Evolutionary conservation across 495 filamentous ascomycete species (phyloP).

Genomic region (Talaromyces liani): DNA sequence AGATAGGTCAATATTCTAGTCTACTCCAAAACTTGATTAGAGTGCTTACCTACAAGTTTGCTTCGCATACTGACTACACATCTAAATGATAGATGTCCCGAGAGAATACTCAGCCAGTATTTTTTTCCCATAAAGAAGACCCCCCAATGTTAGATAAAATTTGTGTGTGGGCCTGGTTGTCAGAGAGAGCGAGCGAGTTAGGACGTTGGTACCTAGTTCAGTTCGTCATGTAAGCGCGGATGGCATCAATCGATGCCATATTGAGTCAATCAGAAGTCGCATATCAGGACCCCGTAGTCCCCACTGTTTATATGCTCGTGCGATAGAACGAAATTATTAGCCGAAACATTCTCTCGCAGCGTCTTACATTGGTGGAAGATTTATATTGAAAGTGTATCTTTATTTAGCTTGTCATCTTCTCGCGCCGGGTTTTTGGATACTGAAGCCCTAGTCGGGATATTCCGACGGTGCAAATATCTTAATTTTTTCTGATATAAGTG

Average conservation of each 20-base stretch:
- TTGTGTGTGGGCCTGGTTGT: neutral
- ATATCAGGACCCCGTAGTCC: neutral
- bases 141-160: neutral
- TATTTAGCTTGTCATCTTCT: neutral
- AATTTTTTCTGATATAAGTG: neutral
- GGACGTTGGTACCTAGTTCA: neutral
- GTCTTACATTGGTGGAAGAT: constrained; percentile 4
- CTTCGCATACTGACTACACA: neutral
- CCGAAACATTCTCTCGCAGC: neutral
- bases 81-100: neutral
- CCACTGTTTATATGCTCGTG: neutral
- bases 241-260: constrained; percentile 12
- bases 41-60: neutral
- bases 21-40: neutral
- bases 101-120: neutral
- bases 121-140: neutral
- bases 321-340: neutral
- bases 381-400: neutral
- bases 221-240: constrained; percentile 13
- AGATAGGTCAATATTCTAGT: neutral
- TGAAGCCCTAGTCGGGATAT: neutral
- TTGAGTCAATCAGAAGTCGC: neutral
- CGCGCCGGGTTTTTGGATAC: neutral
- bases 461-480: neutral
- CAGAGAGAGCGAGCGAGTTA: neutral